phyloP scores from a whole-genome alignment of 1,284 basidiomycete species.

The Meira miltonrushii region DNA sequence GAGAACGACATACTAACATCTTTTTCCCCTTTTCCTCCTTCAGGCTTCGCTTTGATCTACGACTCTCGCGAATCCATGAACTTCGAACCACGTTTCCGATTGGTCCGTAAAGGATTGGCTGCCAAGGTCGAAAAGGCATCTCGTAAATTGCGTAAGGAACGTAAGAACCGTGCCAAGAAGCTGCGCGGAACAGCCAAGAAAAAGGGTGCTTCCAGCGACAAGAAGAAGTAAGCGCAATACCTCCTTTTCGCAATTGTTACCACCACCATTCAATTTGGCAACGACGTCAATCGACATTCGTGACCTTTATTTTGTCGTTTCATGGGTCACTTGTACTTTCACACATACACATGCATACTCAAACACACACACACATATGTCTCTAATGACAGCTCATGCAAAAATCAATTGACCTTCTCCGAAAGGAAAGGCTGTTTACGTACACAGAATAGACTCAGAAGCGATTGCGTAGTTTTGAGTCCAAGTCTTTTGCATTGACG shows the following conservation, averaged over 20 bases:
- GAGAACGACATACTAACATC: not conserved
- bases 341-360: too few species aligned
- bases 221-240: slow-evolving; percentile 10
- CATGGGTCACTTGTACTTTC: too few species aligned
- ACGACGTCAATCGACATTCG: too few species aligned
- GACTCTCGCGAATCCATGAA: slow-evolving; percentile 86
- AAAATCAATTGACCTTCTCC: too few species aligned
- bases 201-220: slow-evolving; percentile 9
- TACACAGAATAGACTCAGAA: too few species aligned
- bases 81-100: slow-evolving; percentile 93
- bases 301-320: too few species aligned
- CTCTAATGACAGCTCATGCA: too few species aligned
- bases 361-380: too few species aligned
- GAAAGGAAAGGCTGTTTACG: too few species aligned
- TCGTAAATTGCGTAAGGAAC: slow-evolving; percentile 97
- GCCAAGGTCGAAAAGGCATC: slow-evolving; percentile 84
- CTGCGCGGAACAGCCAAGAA: slow-evolving; percentile 62
- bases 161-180: slow-evolving; percentile 98
- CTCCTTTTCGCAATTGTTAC: not conserved
- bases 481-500: too few species aligned
- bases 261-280: too few species aligned
- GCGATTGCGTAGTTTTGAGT: too few species aligned
- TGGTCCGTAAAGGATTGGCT: slow-evolving; percentile 84
- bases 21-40: not conserved
- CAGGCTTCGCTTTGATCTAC: slow-evolving; percentile 84